Evolutionary conservation across 495 filamentous ascomycete species (phyloP), one percentile per base, ranked within the genome.

Genomic region (Penicillium soppii): DNA sequence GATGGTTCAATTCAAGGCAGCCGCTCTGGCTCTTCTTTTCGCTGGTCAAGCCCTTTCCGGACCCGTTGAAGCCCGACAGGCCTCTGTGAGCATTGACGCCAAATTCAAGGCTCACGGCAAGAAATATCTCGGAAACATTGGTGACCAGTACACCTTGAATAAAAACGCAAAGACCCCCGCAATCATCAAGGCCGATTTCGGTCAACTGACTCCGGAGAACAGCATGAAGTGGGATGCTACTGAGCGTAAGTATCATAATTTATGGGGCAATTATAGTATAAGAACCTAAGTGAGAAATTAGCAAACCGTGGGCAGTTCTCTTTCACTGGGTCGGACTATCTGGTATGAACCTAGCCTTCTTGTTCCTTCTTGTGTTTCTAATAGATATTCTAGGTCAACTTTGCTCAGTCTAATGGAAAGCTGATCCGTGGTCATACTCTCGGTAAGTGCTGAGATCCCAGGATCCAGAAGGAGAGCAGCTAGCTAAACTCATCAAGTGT

Each of bases 201-300:
- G 78, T 45, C 69, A 73, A 41, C 50, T 81, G 47, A 79, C 76
- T 8, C 75, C 77, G 0, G 78, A 80, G 68, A 82, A 82, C 67
- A 79, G 74, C 50, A 78, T 82, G 77, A 82, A 82, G 59, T 80
- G 74, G 76, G 77, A 80, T 46, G 52, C 65, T 20, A 63, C 63
- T 49, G 67, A 70, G 40, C 65, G 69, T 68, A 35, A 52, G 68
- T 61, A 20, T 5, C 20, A 23, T 8, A 12, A 7, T 23, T 32
- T 41, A 16, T 0, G 9, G 1, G 2, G 6, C 7, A 8, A 9
- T 4, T 33, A 32, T 5, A 44, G 0, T 15, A 40, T 15, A n/a
- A 17, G 23, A 33, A 15, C 25, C 52, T 69, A 47, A 51, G 44
- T 59, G 27, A 22, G 0, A 35, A 51, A 45, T 42, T 33, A 70